These are phyloP conservation scores for Plasmodium sp. DNA, from an alignment of 169 alveolate genomes.

Conservation along the genomic window DNA sequence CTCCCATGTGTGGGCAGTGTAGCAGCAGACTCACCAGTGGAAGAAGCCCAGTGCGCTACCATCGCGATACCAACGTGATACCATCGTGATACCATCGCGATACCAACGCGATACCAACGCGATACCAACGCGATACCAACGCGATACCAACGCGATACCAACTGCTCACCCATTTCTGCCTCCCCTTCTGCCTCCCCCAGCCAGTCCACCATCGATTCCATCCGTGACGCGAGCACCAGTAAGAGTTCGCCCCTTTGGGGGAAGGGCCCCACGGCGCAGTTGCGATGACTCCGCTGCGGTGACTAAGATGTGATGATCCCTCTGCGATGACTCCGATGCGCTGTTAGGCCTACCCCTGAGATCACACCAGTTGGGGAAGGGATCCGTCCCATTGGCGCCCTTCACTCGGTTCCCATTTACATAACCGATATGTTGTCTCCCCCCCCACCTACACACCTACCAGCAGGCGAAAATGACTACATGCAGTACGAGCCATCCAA, in stretches of 20 bases:
- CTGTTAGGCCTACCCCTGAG: not conserved
- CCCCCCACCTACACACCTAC: not conserved
- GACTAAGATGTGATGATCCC: too few relatives aligned
- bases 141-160: not conserved
- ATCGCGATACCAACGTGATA: too few relatives aligned
- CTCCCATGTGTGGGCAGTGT: not conserved
- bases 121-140: too few relatives aligned
- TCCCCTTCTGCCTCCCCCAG: conserved; percentile 1
- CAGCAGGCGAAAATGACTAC: conserved; percentile 32
- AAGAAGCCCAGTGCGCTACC: not conserved
- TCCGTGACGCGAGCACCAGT: conserved; percentile 17
- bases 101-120: not conserved
- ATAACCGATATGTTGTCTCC: not conserved
- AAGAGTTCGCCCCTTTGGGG: not conserved
- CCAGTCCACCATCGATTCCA: conserved; percentile 60
- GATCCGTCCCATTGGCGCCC: not conserved
- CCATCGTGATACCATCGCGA: too few relatives aligned
- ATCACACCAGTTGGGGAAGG: not conserved
- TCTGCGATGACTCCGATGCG: too few relatives aligned
- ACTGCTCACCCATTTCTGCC: not conserved
- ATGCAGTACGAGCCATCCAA: not conserved
- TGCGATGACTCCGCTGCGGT: not conserved
- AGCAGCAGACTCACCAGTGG: not conserved
- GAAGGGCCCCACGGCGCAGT: not conserved
- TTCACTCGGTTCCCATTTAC: not conserved